Conservation (phyloP, 2,329 filamentous ascomycete genomes). For the Truncatella angustata region DNA sequence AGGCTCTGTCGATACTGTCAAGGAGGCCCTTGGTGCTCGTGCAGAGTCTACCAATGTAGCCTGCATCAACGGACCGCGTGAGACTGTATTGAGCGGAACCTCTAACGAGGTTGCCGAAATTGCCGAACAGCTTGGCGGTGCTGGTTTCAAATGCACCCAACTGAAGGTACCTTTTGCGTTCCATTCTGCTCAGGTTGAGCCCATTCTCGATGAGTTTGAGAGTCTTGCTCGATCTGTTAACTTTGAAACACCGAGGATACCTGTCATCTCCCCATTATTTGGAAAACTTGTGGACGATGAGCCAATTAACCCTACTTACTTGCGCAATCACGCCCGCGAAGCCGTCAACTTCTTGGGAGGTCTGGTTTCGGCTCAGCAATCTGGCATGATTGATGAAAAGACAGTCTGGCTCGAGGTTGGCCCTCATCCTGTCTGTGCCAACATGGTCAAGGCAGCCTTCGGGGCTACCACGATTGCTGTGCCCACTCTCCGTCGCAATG, state of each 20-base stretch:
- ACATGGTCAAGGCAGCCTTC: constrained; percentile 66
- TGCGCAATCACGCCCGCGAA: constrained; percentile 64
- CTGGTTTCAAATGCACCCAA: constrained; percentile 58
- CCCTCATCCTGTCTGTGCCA: constrained; percentile 68
- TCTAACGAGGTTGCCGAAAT: constrained; percentile 37
- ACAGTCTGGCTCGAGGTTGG: constrained; percentile 73
- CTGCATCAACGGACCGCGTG: constrained; percentile 73
- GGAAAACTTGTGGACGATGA: constrained; percentile 59
- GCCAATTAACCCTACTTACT: constrained; percentile 59
- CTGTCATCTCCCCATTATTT: constrained; percentile 66
- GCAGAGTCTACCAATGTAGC: constrained; percentile 49
- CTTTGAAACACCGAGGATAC: constrained; percentile 55
- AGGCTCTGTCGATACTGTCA: constrained; percentile 49
- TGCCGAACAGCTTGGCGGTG: constrained; percentile 39
- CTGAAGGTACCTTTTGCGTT: constrained; percentile 67
- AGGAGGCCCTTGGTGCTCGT: constrained; percentile 46
- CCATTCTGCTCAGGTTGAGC: constrained; percentile 64
- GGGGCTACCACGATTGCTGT: constrained; percentile 52
- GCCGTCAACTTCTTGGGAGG: constrained; percentile 68
- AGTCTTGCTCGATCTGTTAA: constrained; percentile 47
- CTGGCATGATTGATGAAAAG: constrained; percentile 61
- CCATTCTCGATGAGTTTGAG: constrained; percentile 61
- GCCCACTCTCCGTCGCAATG: constrained; percentile 60
- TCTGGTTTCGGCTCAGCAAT: constrained; percentile 55
- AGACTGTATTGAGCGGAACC: constrained; percentile 68